Conservation (phyloP, 805 yeast genomes). For the Soucietia sequanensis region DNA sequence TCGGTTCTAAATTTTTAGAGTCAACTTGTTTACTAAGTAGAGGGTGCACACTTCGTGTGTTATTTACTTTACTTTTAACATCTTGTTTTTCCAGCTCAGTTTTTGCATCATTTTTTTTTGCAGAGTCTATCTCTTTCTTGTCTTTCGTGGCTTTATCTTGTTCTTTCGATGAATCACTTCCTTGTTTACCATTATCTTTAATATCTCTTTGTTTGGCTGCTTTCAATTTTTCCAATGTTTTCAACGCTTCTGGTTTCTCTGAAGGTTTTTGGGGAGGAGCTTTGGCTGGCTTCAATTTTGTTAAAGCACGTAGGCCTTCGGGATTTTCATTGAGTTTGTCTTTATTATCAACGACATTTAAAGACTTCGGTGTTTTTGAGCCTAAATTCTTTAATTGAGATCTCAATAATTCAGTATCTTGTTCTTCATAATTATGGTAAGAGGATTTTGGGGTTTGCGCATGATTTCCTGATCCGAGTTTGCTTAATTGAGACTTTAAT, state of each 20-base stretch:
- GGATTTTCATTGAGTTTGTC: conserved; percentile 6
- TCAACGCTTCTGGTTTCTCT: conserved; percentile 25
- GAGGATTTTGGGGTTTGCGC: conserved; percentile 16
- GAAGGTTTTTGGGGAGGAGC: conserved; percentile 11
- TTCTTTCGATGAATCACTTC: background rate
- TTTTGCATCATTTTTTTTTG: conserved; percentile 6
- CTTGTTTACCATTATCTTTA: background rate
- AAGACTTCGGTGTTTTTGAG: conserved; percentile 2
- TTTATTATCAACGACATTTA: conserved; percentile 4
- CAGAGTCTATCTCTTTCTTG: too few species aligned
- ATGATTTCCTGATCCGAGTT: conserved; percentile 12
- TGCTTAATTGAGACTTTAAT: conserved; percentile 23
- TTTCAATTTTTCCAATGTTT: conserved; percentile 12
- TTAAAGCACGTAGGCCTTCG: conserved; percentile 15
- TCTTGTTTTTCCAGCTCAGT: too few species aligned
- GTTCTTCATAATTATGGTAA: conserved; percentile 7
- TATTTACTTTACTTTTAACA: too few species aligned
- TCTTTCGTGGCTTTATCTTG: background rate
- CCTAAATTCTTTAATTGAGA: conserved; percentile 4
- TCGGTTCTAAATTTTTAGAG: background rate
- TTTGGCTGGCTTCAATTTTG: conserved; percentile 14
- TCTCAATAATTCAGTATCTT: conserved; percentile 4
- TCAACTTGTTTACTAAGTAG: background rate
- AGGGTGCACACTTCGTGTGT: too few species aligned
- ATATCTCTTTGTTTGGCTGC: background rate